A percentile compares a stretch with the other conserved stretches of the same genome.
Conservation (phyloP, 1,139 yeast genomes). For the Schwanniomyces etchellsii region DNA sequence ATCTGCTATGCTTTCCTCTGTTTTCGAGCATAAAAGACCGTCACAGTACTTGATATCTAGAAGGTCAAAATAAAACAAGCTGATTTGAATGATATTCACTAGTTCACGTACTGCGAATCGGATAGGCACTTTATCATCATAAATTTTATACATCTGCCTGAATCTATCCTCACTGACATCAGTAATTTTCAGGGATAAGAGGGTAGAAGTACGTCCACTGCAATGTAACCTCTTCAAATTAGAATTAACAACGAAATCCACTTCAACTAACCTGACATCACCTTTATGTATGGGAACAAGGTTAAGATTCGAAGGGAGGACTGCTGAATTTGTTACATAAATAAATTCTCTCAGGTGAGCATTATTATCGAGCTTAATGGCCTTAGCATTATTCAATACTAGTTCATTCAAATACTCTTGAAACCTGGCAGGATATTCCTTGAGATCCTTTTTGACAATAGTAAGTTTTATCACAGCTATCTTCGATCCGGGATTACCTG, state of each 20-base stretch:
- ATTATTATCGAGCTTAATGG: slow-evolving; percentile 29
- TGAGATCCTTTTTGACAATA: slow-evolving; percentile 48
- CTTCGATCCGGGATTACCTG: slow-evolving; percentile 68
- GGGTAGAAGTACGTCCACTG: slow-evolving; percentile 75
- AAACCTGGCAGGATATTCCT: slow-evolving; percentile 54
- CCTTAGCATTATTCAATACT: slow-evolving; percentile 49
- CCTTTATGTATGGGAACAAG: slow-evolving; percentile 69
- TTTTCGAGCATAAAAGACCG: slow-evolving; percentile 74
- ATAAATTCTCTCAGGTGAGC: slow-evolving; percentile 34
- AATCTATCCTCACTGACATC: slow-evolving; percentile 83
- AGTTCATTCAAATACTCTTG: slow-evolving; percentile 63
- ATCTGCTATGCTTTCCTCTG: slow-evolving; percentile 60
- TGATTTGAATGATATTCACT: slow-evolving; percentile 67
- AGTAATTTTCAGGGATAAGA: slow-evolving; percentile 57
- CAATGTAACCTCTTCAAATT: slow-evolving; percentile 75
- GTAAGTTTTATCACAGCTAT: slow-evolving; percentile 58
- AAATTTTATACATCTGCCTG: slow-evolving; percentile 63
- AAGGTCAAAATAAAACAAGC: slow-evolving; percentile 72
- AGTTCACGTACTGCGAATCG: slow-evolving; percentile 70
- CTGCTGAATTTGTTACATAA: slow-evolving; percentile 75
- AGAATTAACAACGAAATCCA: slow-evolving; percentile 63
- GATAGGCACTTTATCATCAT: slow-evolving; percentile 42
- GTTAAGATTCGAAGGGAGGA: slow-evolving; percentile 71
- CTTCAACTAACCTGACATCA: slow-evolving; percentile 47
- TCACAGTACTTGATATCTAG: slow-evolving; percentile 69